These are phyloP conservation scores for Trichoderma koningii DNA, from an alignment of 2,329 filamentous ascomycete species.

Conservation along the genomic window DNA sequence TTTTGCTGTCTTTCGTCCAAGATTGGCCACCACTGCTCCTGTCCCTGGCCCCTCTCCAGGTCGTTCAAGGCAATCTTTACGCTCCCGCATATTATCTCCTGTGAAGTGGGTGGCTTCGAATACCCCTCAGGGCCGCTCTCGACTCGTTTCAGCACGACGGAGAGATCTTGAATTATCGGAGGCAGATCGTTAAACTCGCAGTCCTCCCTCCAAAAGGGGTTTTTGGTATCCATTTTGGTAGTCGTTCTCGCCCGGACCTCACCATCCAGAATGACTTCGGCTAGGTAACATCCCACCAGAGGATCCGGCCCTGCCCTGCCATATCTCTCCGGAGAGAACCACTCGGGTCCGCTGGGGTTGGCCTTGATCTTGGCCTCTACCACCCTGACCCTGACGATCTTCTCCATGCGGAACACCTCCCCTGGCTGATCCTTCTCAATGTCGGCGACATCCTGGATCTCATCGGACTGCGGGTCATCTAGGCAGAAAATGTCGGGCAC, in stretches of 20 bases:
- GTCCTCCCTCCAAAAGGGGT: slow-evolving; percentile 81
- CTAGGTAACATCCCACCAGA: slow-evolving; percentile 69
- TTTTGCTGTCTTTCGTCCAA: slow-evolving; percentile 73
- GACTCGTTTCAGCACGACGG: slow-evolving; percentile 70
- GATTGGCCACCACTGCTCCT: slow-evolving; percentile 87
- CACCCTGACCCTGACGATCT: slow-evolving; percentile 59
- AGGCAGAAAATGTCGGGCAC: slow-evolving; percentile 85
- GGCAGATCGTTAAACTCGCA: slow-evolving; percentile 77
- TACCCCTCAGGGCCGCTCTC: slow-evolving; percentile 51
- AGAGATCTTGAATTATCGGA: slow-evolving; percentile 66
- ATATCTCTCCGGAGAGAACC: slow-evolving; percentile 31
- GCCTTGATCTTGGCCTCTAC: slow-evolving; percentile 64
- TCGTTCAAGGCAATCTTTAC: slow-evolving; percentile 84
- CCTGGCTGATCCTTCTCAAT: slow-evolving; percentile 45
- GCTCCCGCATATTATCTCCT: slow-evolving; percentile 63
- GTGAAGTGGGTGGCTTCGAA: slow-evolving; percentile 45
- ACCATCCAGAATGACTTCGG: slow-evolving; percentile 77
- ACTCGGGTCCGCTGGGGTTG: slow-evolving; percentile 34
- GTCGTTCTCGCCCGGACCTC: slow-evolving; percentile 76
- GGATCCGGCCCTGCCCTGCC: slow-evolving; percentile 44
- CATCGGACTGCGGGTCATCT: slow-evolving; percentile 47
- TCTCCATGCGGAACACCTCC: slow-evolving; percentile 63
- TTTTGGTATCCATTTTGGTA: slow-evolving; percentile 68
- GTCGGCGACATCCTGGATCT: slow-evolving; percentile 46
- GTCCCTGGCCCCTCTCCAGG: slow-evolving; percentile 72